phyloP scores from a whole-genome alignment of 805 yeast species.

The Cyberlindnera americana region DNA sequence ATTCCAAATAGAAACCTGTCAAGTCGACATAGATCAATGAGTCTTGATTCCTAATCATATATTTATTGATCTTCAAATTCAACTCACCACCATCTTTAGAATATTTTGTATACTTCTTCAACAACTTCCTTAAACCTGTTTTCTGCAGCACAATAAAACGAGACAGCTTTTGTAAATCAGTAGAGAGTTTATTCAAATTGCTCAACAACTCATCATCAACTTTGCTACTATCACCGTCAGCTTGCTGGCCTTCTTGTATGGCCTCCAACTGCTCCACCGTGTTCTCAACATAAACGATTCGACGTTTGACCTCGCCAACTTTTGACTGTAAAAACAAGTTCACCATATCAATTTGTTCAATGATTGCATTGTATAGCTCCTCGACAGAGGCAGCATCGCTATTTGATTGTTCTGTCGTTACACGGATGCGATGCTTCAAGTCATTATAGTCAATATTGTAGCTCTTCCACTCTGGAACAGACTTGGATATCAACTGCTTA shows the following conservation, averaged over 20 bases:
- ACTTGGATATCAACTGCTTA: conserved; percentile 62
- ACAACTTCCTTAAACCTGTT: conserved; percentile 66
- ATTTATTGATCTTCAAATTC: conserved; percentile 28
- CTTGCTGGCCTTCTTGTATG: not conserved
- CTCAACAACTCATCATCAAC: conserved; percentile 25
- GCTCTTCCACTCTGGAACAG: conserved; percentile 85
- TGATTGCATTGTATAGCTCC: conserved; percentile 40
- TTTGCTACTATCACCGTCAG: conserved; percentile 3
- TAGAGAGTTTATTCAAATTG: conserved; percentile 42
- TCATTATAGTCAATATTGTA: conserved; percentile 83
- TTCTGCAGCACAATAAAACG: conserved; percentile 70
- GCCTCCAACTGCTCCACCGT: conserved; percentile 28
- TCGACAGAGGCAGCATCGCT: conserved; percentile 15
- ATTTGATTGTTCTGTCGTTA: conserved; percentile 37
- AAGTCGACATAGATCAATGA: conserved; percentile 63
- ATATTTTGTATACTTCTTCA: conserved; percentile 62
- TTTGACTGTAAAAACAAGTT: conserved; percentile 63
- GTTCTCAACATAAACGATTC: conserved; percentile 38
- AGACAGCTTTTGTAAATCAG: conserved; percentile 60
- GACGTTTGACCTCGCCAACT: conserved; percentile 61
- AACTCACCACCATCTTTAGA: conserved; percentile 31
- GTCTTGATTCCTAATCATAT: conserved; percentile 40
- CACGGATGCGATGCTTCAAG: conserved; percentile 60
- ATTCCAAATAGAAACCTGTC: conserved; percentile 55
- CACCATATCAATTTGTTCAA: conserved; percentile 57